Base-by-base conservation (phyloP, 2,329 filamentous ascomycete species). In the Zasmidium angulare region DNA sequence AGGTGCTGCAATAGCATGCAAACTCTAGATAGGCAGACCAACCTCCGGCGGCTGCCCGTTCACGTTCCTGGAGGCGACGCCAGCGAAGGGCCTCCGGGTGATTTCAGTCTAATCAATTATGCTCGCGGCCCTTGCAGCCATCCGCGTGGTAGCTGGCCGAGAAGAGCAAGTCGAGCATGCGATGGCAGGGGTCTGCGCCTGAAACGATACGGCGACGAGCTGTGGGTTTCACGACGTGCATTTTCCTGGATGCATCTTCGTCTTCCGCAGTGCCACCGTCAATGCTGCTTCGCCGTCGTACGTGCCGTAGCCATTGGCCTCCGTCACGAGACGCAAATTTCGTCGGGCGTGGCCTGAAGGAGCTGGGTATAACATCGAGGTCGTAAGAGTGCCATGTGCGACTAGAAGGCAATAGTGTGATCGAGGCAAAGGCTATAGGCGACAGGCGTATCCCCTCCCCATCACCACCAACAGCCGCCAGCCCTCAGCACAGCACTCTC, bases 311-410 rank as follows among this genome's bases (percentile, higher is more conserved):
- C 58, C 50, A 56, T 49, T 56, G 53, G 49, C 31, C 26, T 21
- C 40, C 43, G 46, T 53, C 43, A 54, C 31, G 53, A 56, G 29
- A 56, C 36, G 36, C 46, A 26, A 54, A 62, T 57, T 50, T 59
- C 53, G 53, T 53, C 36, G 53, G 50, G 50, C 31, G 60, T 59
- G 20, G 53, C 50, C n/a, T 56, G 53, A 53, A 53, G 56, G 56
- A 54, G 49, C 54, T 50, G 48, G 54, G 54, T 55, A 52, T 46
- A 51, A 29, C 17, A 40, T 19, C 21, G n/a, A 26, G 19, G 12
- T 17, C 4, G 36, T 43, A 46, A 40, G n/a, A 17, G 31, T 46
- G 22, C 51, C 51, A 46, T 53, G 51, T 46, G 51, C 51, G 51
- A 46, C 31, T 46, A 22, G 31, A 20, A 46, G 1, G 9, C 31